Evolutionary conservation across 345 rosid genomes (phyloP).

Genomic region (Noccaea caerulescens): DNA sequence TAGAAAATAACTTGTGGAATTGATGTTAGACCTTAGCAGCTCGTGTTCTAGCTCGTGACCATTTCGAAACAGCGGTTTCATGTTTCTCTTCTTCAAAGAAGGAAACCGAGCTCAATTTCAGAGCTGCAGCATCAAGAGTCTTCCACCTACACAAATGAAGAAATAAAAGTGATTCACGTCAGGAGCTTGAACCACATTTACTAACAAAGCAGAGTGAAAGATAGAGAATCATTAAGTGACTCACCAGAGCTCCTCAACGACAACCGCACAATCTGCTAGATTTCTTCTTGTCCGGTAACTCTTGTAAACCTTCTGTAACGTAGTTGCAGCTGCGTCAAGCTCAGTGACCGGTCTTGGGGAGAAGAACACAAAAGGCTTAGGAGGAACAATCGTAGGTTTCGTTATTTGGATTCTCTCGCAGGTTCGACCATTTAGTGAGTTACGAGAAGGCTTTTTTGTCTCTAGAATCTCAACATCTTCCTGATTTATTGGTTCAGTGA

Average conservation of each 20-base stretch:
- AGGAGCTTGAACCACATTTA: conserved; percentile 17
- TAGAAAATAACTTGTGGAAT: not conserved
- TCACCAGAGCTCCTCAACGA: conserved; percentile 75
- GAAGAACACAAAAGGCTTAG: conserved; percentile 49
- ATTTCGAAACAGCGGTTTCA: conserved; percentile 64
- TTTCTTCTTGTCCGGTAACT: conserved; percentile 88
- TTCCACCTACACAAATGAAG: conserved; percentile 57
- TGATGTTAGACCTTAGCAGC: conserved; percentile 61
- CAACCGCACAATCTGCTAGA: conserved; percentile 77
- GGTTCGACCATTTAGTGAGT: conserved; percentile 26
- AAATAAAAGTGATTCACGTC: conserved; percentile 14
- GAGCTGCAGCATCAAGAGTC: conserved; percentile 64
- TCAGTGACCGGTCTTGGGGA: conserved; percentile 64
- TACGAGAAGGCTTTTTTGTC: conserved; percentile 24
- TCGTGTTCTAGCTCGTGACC: conserved; percentile 65
- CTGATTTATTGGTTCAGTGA: conserved; percentile 16
- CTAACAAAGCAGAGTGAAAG: conserved; percentile 14
- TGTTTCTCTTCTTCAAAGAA: conserved; percentile 60
- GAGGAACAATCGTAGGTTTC: conserved; percentile 54
- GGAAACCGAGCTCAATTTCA: conserved; percentile 55
- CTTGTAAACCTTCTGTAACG: conserved; percentile 85
- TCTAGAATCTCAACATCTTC: conserved; percentile 14
- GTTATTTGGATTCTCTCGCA: conserved; percentile 42
- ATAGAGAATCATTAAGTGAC: conserved; percentile 33
- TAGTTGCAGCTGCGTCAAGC: conserved; percentile 81